These are phyloP conservation scores for Epicoccum nigrum DNA, from an alignment of 2,329 filamentous ascomycete species.

Conservation along the genomic window DNA sequence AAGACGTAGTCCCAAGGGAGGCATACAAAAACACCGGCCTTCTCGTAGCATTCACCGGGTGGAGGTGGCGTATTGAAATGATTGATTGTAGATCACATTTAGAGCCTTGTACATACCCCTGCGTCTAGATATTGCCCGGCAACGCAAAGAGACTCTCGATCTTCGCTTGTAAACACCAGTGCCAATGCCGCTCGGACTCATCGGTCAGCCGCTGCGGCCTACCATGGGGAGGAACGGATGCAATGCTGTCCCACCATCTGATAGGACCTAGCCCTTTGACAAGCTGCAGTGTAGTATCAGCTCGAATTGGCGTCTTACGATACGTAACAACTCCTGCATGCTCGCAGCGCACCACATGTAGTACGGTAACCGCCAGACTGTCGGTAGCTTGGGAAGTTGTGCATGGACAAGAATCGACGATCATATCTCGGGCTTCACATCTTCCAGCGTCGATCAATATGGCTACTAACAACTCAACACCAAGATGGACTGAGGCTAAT, in stretches of 20 bases:
- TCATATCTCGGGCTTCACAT: neutral
- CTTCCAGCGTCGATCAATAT: neutral
- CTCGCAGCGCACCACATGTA: conserved; percentile 1
- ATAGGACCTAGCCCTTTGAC: neutral
- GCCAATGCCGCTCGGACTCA: no score
- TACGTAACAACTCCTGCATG: conserved; percentile 4
- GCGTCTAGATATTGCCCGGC: conserved; percentile 5
- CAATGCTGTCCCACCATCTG: neutral
- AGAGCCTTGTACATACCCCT: conserved; percentile 4
- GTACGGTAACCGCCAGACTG: conserved; percentile 4
- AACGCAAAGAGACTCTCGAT: conserved; percentile 6
- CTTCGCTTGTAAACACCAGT: no score
- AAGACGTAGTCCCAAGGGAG: neutral
- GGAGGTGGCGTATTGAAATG: neutral
- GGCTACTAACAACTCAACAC: neutral
- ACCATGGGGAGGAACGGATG: neutral
- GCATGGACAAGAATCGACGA: neutral
- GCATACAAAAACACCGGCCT: neutral
- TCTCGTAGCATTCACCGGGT: neutral
- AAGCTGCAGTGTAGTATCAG: conserved; percentile 7
- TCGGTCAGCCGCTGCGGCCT: no score
- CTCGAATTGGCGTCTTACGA: conserved; percentile 7
- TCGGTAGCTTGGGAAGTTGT: conserved; percentile 3
- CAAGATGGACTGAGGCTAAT: conserved; percentile 2
- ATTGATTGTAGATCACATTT: conserved; percentile 3